These are phyloP conservation scores for Alliaria petiolata DNA, from an alignment of 345 rosid genomes.

Conservation along the genomic window DNA sequence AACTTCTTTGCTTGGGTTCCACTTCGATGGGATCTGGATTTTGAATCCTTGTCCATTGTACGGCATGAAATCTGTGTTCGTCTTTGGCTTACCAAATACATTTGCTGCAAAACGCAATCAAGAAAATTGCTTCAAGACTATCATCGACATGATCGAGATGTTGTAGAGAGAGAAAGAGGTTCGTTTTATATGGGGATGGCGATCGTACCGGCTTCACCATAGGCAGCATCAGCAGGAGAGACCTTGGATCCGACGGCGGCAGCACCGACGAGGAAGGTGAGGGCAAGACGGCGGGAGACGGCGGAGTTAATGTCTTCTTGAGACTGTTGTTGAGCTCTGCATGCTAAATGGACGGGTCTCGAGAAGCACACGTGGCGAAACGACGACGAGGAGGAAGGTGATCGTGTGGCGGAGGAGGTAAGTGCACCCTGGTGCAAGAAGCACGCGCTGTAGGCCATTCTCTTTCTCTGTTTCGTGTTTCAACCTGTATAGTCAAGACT, in stretches of 20 bases:
- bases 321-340: slow-evolving; percentile 68
- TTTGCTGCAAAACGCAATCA: slow-evolving; percentile 53
- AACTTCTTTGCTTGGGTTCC: slow-evolving; percentile 93
- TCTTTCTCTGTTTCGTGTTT: not conserved
- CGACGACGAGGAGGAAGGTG: slow-evolving; percentile 32
- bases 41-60: slow-evolving; percentile 78
- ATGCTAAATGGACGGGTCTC: slow-evolving; percentile 48
- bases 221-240: slow-evolving; percentile 94
- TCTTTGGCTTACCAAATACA: slow-evolving; percentile 88
- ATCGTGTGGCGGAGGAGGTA: slow-evolving; percentile 36
- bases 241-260: slow-evolving; percentile 80
- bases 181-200: not conserved
- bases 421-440: slow-evolving; percentile 68
- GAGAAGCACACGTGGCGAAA: slow-evolving; percentile 37
- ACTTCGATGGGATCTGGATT: slow-evolving; percentile 71
- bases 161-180: not conserved
- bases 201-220: slow-evolving; percentile 80
- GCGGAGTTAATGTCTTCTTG: slow-evolving; percentile 33
- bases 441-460: slow-evolving; percentile 68
- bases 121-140: not conserved
- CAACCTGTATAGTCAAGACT: not conserved
- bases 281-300: slow-evolving; percentile 80
- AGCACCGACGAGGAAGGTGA: slow-evolving; percentile 70
- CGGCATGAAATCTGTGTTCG: slow-evolving; percentile 68
- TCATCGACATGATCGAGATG: slow-evolving; percentile 1